Evolutionary conservation across 2,329 filamentous ascomycete genomes (phyloP).

Genomic region (Rhinocladiella similis): DNA sequence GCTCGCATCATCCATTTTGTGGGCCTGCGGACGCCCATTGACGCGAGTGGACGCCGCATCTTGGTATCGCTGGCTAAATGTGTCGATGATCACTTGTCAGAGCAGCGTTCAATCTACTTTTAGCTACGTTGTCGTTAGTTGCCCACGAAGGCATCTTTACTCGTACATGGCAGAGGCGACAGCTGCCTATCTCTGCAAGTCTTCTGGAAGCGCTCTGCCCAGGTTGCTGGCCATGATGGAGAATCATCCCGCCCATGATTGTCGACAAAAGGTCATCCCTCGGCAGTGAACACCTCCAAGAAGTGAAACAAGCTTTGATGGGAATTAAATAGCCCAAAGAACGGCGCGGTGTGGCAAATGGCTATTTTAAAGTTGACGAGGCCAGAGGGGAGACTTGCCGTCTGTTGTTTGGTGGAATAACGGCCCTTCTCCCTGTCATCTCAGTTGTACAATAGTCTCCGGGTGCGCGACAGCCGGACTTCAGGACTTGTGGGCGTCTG

Average conservation of each 20-base stretch:
- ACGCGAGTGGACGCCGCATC: slow-evolving; percentile 2
- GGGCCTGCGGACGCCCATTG: slow-evolving; percentile 15
- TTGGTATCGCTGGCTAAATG: neutral
- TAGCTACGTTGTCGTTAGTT: neutral
- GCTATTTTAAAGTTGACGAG: slow-evolving; percentile 22
- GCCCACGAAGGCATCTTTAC: too few relatives aligned
- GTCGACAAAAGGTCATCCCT: neutral
- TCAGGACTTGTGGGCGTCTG: neutral
- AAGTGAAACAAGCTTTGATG: slow-evolving; percentile 15
- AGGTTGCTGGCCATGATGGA: neutral
- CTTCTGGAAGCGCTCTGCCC: neutral
- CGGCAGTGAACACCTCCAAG: neutral
- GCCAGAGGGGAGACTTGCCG: neutral
- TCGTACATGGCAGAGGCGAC: too few relatives aligned
- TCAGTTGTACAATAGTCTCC: neutral
- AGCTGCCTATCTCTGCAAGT: too few relatives aligned
- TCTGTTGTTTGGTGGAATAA: neutral
- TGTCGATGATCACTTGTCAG: neutral
- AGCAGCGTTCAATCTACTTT: neutral
- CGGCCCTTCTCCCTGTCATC: neutral
- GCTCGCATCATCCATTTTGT: slow-evolving; percentile 10
- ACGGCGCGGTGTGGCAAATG: slow-evolving; percentile 17
- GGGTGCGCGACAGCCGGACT: slow-evolving; percentile 1
- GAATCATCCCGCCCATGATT: too few relatives aligned
- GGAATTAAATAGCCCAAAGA: slow-evolving; percentile 16